Evolutionary conservation across 2,329 filamentous ascomycete genomes (phyloP).

Genomic region (Apiospora aurea): DNA sequence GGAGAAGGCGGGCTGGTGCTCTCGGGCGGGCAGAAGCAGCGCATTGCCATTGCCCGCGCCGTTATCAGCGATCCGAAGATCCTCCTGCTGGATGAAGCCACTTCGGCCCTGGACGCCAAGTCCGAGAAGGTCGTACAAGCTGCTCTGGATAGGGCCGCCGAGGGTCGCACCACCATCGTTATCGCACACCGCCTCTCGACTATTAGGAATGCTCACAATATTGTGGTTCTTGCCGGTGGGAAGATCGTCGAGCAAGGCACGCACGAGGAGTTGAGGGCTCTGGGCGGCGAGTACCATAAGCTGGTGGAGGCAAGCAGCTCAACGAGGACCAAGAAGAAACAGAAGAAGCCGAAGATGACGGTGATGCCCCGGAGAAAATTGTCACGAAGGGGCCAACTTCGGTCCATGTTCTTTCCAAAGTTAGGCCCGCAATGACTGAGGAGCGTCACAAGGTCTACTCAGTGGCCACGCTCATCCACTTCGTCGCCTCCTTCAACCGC

Average conservation of each 20-base stretch:
- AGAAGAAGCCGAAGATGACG: not conserved
- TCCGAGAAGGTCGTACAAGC: constrained; percentile 94
- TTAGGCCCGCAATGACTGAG: not conserved
- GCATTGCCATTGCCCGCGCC: constrained; percentile 52
- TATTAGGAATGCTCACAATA: constrained; percentile 92
- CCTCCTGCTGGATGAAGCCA: constrained; percentile 92
- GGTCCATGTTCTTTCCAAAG: not conserved
- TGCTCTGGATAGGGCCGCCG: constrained; percentile 82
- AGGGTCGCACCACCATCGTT: constrained; percentile 90
- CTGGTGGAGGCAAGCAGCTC: constrained; percentile 66
- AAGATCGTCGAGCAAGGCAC: constrained; percentile 91
- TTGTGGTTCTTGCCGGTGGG: constrained; percentile 87
- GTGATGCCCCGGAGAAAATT: not conserved
- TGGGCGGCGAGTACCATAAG: constrained; percentile 76
- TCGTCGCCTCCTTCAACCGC: constrained; percentile 81
- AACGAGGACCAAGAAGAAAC: not conserved
- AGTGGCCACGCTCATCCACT: constrained; percentile 77
- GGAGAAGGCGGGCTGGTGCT: constrained; percentile 39
- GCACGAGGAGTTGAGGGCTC: constrained; percentile 78
- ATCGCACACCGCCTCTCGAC: constrained; percentile 96
- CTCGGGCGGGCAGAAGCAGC: constrained; percentile 53
- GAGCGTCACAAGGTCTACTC: constrained; percentile 62
- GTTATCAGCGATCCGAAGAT: constrained; percentile 74
- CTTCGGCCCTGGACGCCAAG: constrained; percentile 90
- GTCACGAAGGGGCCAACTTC: not conserved